A percentile compares a stretch with the other conserved stretches of the same genome.
phyloP scores from a whole-genome alignment of 2,329 filamentous ascomycete species.

The Aspergillus intermedius region DNA sequence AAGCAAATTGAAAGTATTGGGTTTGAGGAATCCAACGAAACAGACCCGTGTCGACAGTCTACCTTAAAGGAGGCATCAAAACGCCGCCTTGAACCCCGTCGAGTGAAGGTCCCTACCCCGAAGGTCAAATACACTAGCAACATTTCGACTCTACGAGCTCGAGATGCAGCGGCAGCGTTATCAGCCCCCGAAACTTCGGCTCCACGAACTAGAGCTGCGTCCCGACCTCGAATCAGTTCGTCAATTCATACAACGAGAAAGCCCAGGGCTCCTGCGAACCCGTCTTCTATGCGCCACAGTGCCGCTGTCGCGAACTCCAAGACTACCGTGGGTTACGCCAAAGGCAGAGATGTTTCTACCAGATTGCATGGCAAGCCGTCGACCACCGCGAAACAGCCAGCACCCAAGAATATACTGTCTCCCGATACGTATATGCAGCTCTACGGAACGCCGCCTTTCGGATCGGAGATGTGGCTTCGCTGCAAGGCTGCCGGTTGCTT shows the following conservation, averaged over 20 bases:
- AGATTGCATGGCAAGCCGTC: constrained; percentile 21
- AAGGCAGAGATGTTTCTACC: constrained; percentile 52
- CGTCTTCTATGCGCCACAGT: constrained; percentile 51
- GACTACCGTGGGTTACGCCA: constrained; percentile 78
- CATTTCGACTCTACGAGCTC: constrained; percentile 35
- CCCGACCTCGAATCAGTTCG: constrained; percentile 32
- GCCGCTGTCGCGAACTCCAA: constrained; percentile 63
- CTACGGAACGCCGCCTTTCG: constrained; percentile 36
- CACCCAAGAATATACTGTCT: constrained; percentile 27
- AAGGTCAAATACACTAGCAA: constrained; percentile 19
- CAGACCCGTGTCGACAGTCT: constrained; percentile 31
- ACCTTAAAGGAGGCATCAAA: constrained; percentile 32
- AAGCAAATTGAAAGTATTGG: constrained; percentile 58
- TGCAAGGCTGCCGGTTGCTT: constrained; percentile 35
- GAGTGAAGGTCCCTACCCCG: constrained; percentile 20
- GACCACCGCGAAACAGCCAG: constrained; percentile 16
- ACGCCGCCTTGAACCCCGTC: constrained; percentile 17
- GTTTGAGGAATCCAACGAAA: constrained; percentile 54
- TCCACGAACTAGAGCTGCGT: constrained; percentile 24
- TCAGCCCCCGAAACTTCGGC: constrained; percentile 26
- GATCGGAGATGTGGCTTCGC: constrained; percentile 39
- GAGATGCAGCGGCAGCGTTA: constrained; percentile 36
- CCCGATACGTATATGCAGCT: constrained; percentile 39
- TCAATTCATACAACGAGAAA: constrained; percentile 31
- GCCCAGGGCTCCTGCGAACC: constrained; percentile 43